Evolutionary conservation across 1,284 basidiomycete genomes (phyloP), one percentile per base, ranked within the genome.

Genomic region (Leccinum insolens): DNA sequence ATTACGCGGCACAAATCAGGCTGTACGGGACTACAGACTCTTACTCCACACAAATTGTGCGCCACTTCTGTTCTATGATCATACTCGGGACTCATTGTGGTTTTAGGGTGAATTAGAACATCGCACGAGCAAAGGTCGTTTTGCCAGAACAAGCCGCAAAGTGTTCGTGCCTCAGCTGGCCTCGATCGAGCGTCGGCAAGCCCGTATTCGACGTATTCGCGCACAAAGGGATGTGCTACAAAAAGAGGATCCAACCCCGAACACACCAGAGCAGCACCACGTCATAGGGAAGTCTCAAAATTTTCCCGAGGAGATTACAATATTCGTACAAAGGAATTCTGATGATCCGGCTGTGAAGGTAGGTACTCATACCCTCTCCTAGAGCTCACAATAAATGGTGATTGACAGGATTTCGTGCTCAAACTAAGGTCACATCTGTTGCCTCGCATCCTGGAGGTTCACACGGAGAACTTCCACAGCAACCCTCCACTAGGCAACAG

Each of bases 221-320:
- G 20, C 9, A 4, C 20, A 7, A 15, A 14, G 44, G 22, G 34
- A 59, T 31, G 7, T 3, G 8, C 55, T 64, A 58, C 11, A 17
- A 37, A 7, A 11, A 22, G 2, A 7, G 2, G 64, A 65, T 37
- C 31, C n/a, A 17, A 17, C 37, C 22, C 49, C 55, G 1, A 49
- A 62, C 15, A 3, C 14, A 17, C 55, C 57, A 1, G 58, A 70
- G 4, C 37, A 64, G 9, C 73, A 72, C 44, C 66, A 75, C 44
- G 61, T 65, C 46, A 72, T 77, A 1, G 71, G 68, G 3, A 63
- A 62, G 12, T 68, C 65, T n/a, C 66, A 68, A 44, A 72, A 70
- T 57, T 64, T 66, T 34, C 63, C 46, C 1, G 49, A 70, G 25
- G 63, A 71, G 8, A 49, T 80, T 3, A 59, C 60, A 2, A 28